These are phyloP conservation scores for Lecanosticta acicola DNA, from an alignment of 2,329 filamentous ascomycete species.

Conservation along the genomic window DNA sequence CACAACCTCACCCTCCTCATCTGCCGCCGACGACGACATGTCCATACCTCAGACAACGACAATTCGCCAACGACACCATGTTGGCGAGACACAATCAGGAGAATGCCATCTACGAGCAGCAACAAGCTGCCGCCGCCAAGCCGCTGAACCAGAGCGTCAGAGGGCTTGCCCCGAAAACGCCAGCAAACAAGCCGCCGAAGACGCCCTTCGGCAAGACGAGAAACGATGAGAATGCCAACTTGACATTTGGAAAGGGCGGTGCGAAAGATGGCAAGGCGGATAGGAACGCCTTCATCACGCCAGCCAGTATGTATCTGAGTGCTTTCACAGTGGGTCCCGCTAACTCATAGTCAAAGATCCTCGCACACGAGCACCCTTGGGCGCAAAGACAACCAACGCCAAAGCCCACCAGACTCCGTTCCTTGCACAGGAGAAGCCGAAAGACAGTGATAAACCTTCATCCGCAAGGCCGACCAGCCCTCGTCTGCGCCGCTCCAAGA, in stretches of 20 bases:
- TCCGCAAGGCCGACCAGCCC: conserved; percentile 51
- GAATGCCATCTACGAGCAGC: conserved; percentile 72
- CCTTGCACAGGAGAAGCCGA: conserved; percentile 50
- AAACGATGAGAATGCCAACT: conserved; percentile 79
- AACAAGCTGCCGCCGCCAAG: conserved; percentile 65
- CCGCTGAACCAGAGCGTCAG: conserved; percentile 60
- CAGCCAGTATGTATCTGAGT: conserved; percentile 58
- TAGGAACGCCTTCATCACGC: conserved; percentile 68
- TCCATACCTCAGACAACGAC: background rate
- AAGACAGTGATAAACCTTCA: conserved; percentile 28
- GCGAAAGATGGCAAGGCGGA: conserved; percentile 53
- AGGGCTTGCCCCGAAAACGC: conserved; percentile 68
- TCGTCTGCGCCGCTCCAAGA: conserved; percentile 49
- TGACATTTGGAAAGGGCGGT: conserved; percentile 55
- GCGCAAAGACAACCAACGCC: conserved; percentile 93
- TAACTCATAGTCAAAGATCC: conserved; percentile 43
- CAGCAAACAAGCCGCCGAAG: conserved; percentile 68
- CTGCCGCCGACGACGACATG: background rate
- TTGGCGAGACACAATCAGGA: conserved; percentile 75
- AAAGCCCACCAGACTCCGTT: conserved; percentile 64
- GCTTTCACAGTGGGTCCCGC: conserved; percentile 6
- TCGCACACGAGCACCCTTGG: conserved; percentile 71
- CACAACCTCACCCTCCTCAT: too few species aligned
- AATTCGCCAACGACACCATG: conserved; percentile 46
- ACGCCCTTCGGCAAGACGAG: conserved; percentile 64